Percentiles rank a stretch among this genome's conserved stretches.
phyloP scores from a whole-genome alignment of 805 yeast species.

The Saccharomycopsis sp. region DNA sequence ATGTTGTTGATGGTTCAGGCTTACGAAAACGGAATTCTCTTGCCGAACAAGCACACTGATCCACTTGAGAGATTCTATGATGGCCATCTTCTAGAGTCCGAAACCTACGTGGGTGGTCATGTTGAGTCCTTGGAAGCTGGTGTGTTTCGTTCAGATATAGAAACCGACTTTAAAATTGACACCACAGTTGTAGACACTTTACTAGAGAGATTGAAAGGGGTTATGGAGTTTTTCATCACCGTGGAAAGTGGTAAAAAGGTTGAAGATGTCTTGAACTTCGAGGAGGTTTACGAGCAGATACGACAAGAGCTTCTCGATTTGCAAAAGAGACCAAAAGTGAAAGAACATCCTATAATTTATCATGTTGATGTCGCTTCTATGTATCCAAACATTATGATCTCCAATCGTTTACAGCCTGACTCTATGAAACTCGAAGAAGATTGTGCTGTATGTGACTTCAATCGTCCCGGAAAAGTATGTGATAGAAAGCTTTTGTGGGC shows the following conservation, averaged over 20 bases:
- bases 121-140: conserved; percentile 98
- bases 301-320: conserved; percentile 49
- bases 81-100: conserved; percentile 90
- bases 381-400: conserved; percentile 98
- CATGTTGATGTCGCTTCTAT: conserved; percentile 99
- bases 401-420: conserved; percentile 95
- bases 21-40: conserved; percentile 61
- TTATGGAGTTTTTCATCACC: conserved; percentile 75
- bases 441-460: conserved; percentile 96
- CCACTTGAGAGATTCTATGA: conserved; percentile 93
- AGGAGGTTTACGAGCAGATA: conserved; percentile 62
- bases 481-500: conserved; percentile 92
- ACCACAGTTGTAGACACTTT: conserved; percentile 79
- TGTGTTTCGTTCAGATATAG: conserved; percentile 86
- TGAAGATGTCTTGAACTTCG: conserved; percentile 76
- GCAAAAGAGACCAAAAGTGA: conserved; percentile 53
- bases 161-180: conserved; percentile 69
- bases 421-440: conserved; percentile 93
- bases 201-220: conserved; percentile 60
- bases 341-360: conserved; percentile 80
- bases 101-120: conserved; percentile 98
- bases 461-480: conserved; percentile 89
- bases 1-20: conserved; percentile 97
- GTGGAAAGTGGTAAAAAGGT: conserved; percentile 70
- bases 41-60: conserved; percentile 92